Evolutionary conservation across 75 land plant species (phyloP).

Genomic region (Isoetes taiwanensis): DNA sequence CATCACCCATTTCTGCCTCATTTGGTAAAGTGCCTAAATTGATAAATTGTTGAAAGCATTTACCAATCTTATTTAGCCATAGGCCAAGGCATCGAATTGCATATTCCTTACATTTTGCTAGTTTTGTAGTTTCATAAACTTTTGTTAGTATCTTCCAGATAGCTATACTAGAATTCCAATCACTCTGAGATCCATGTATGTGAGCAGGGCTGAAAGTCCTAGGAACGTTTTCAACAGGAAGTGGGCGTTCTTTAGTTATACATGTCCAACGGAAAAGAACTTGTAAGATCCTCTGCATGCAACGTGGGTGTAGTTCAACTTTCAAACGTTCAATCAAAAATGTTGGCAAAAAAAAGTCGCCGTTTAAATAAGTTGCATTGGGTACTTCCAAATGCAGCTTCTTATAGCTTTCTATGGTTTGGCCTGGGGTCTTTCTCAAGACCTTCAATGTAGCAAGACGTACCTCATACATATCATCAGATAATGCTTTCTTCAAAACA

Average conservation of each 20-base stretch:
- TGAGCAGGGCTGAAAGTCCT: no score
- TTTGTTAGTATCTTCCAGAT: neutral
- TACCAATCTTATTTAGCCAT: no score
- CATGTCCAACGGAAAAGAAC: slow-evolving; percentile 56
- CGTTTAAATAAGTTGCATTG: neutral
- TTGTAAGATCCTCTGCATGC: slow-evolving; percentile 51
- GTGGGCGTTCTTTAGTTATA: no score
- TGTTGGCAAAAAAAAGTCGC: slow-evolving; percentile 30
- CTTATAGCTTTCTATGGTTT: neutral
- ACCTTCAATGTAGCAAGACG: slow-evolving; percentile 67
- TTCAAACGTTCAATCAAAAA: slow-evolving; percentile 35
- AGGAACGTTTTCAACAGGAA: no score
- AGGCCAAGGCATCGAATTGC: neutral
- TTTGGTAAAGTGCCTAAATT: no score
- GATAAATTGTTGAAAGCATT: neutral
- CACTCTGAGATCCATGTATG: no score
- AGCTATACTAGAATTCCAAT: neutral
- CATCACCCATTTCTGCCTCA: no score
- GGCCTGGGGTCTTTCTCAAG: slow-evolving; percentile 18
- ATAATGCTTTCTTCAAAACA: slow-evolving; percentile 28
- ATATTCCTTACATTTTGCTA: neutral
- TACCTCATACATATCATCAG: slow-evolving; percentile 69
- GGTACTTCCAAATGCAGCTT: slow-evolving; percentile 3
- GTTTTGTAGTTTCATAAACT: neutral
- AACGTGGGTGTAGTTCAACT: slow-evolving; percentile 53